phyloP scores from a whole-genome alignment of 371 early-diverging fungal species.

The Haplosporangium sp. region DNA sequence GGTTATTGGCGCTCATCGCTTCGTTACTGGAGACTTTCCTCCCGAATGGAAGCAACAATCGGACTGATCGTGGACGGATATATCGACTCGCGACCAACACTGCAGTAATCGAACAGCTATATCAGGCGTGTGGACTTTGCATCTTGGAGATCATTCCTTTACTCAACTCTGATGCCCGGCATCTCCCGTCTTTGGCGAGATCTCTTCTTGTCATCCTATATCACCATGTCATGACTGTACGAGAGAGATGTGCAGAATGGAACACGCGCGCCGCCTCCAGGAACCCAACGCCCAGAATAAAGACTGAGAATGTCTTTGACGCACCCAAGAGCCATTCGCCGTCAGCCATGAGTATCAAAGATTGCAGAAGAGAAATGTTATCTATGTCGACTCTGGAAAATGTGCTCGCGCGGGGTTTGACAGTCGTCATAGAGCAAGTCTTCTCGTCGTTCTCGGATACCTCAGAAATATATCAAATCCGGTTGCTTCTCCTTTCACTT shows the following conservation, averaged over 20 bases:
- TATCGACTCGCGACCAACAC: conserved; percentile 3
- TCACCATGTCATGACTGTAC: conserved; percentile 34
- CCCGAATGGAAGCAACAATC: conserved; percentile 9
- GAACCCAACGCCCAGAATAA: background rate
- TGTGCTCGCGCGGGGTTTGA: conserved; percentile 18
- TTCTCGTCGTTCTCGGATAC: conserved; percentile 4
- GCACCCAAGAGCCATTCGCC: background rate
- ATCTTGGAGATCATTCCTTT: conserved; percentile 12
- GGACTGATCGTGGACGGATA: conserved; percentile 2
- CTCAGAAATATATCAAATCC: conserved; percentile 9
- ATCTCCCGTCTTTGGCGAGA: conserved; percentile 9
- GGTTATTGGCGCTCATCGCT: conserved; percentile 1
- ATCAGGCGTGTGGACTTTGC: conserved; percentile 35
- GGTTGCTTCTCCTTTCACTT: conserved; percentile 12
- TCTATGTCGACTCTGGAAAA: conserved; percentile 21
- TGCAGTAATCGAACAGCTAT: conserved; percentile 21
- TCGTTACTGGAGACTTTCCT: conserved; percentile 18
- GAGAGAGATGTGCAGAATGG: conserved; percentile 37
- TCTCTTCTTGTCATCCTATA: conserved; percentile 22
- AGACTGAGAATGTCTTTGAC: background rate
- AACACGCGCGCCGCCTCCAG: conserved; percentile 2
- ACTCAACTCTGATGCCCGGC: background rate
- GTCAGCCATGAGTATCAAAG: conserved; percentile 9
- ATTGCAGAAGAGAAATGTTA: conserved; percentile 19
- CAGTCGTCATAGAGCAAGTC: conserved; percentile 4